phyloP scores from a whole-genome alignment of 1,284 basidiomycete genomes.

The Ustilago loliicola region DNA sequence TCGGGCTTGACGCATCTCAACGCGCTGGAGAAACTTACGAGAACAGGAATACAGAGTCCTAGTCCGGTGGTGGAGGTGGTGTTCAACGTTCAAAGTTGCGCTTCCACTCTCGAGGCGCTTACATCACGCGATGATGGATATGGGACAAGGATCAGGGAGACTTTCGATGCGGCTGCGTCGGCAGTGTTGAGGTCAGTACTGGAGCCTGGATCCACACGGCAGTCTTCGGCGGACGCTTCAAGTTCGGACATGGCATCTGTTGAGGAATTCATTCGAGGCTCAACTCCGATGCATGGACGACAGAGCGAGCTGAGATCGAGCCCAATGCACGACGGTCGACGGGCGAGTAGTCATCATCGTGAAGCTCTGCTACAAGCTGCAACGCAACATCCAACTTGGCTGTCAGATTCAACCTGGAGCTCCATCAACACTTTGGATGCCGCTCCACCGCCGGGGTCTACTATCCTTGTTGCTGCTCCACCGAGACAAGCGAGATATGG shows the following conservation, averaged over 20 bases:
- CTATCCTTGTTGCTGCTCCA: conserved; percentile 49
- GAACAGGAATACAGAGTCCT: conserved; percentile 24
- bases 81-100: conserved; percentile 53
- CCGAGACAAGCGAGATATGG: conserved; percentile 30
- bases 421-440: conserved; percentile 40
- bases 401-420: conserved; percentile 52
- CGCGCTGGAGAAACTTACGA: conserved; percentile 44
- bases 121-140: conserved; percentile 47
- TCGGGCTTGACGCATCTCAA: conserved; percentile 52
- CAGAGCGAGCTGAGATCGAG: neutral
- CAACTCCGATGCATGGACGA: conserved; percentile 1
- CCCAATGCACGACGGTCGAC: neutral
- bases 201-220: conserved; percentile 16
- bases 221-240: neutral
- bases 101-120: conserved; percentile 48
- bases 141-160: conserved; percentile 34
- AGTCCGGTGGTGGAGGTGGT: conserved; percentile 49
- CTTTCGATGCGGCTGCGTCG: conserved; percentile 46
- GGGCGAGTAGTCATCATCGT: conserved; percentile 10
- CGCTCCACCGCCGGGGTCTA: conserved; percentile 46
- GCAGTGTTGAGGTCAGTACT: conserved; percentile 39
- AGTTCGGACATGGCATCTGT: conserved; percentile 10
- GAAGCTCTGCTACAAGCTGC: conserved; percentile 31
- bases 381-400: conserved; percentile 42
- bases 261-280: conserved; percentile 27